A percentile compares a stretch with the other conserved stretches of the same genome.
These are phyloP conservation scores for Astrothelium subdiscretum DNA, from an alignment of 495 filamentous ascomycete genomes.

Conservation along the genomic window DNA sequence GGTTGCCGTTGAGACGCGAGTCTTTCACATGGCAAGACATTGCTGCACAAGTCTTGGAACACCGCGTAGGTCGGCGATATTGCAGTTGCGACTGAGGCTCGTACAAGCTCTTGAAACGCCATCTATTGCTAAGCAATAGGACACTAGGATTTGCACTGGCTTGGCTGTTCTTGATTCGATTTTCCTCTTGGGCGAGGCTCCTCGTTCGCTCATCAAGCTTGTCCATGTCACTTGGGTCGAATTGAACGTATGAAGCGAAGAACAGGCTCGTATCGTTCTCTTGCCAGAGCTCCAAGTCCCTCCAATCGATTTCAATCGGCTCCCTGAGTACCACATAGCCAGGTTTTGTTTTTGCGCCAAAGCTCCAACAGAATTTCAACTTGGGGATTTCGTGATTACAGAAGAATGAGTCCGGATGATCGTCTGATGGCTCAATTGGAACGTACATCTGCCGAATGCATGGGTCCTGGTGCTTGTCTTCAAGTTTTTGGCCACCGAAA, in stretches of 20 bases:
- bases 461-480: background rate
- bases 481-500: background rate
- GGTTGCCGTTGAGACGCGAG: background rate
- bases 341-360: background rate
- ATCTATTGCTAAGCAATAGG: no score
- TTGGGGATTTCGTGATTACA: background rate
- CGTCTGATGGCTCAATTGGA: background rate
- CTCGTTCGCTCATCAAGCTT: background rate
- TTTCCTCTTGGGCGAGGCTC: background rate
- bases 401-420: background rate
- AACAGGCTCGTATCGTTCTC: background rate
- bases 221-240: background rate
- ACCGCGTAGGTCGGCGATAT: background rate
- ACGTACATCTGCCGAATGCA: background rate
- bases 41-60: background rate
- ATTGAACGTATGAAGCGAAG: background rate
- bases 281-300: background rate
- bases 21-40: no score
- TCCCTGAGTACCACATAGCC: background rate
- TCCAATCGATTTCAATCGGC: background rate
- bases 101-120: background rate
- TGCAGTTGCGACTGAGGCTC: background rate
- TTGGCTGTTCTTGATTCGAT: background rate
- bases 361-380: background rate
- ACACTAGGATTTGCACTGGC: background rate